phyloP scores from a whole-genome alignment of 805 yeast species.

The Saccharomycopsis fibuligera region DNA sequence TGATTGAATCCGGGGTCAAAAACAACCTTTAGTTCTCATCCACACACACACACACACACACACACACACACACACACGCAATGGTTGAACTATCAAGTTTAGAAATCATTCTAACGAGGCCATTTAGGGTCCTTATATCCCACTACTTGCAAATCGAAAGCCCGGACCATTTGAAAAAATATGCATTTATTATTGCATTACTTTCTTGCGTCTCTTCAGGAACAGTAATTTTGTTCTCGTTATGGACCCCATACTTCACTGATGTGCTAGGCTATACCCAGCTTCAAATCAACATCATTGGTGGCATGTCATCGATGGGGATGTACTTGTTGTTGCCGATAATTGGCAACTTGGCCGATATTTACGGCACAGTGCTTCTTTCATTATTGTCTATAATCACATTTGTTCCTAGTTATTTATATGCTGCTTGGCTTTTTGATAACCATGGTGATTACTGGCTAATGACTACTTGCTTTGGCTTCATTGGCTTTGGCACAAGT shows the following conservation, averaged over 20 bases:
- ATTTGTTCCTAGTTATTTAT: constrained; percentile 63
- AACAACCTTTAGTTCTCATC: no score
- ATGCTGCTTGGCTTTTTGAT: constrained; percentile 36
- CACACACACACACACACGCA: neutral
- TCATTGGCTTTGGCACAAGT: constrained; percentile 69
- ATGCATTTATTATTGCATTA: constrained; percentile 53
- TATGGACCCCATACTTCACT: constrained; percentile 69
- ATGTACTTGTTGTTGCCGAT: constrained; percentile 80
- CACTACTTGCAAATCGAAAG: constrained; percentile 2
- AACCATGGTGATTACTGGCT: constrained; percentile 27
- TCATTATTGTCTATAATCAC: constrained; percentile 54
- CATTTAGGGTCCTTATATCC: constrained; percentile 14
- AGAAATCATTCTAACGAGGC: constrained; percentile 20
- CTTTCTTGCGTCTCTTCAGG: constrained; percentile 72
- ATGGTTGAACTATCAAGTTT: constrained; percentile 18
- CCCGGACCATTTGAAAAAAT: constrained; percentile 33
- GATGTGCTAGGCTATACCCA: constrained; percentile 54
- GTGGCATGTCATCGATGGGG: constrained; percentile 70
- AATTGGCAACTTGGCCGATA: constrained; percentile 75
- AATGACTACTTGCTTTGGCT: constrained; percentile 45
- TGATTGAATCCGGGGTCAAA: no score
- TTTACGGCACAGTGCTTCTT: constrained; percentile 74
- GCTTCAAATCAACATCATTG: constrained; percentile 62
- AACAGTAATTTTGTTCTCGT: constrained; percentile 73
- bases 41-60: no score